Conservation (phyloP, 768 basidiomycete species). For the Collybiopsis confluens region DNA sequence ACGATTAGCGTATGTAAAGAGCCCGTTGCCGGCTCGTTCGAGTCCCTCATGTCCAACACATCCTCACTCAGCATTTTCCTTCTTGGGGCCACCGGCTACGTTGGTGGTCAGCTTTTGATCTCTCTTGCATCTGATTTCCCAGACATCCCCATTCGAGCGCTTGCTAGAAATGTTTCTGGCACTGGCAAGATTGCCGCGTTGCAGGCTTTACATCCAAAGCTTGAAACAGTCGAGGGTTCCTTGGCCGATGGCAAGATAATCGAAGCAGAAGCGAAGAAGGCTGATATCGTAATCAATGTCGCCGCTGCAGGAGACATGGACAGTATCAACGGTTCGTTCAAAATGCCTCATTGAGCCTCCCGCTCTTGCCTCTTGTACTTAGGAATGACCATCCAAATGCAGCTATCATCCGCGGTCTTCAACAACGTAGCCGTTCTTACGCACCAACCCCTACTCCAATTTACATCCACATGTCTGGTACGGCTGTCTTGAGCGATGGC, state of each 20-base stretch:
- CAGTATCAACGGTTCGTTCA: slow-evolving; percentile 26
- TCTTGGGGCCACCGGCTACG: slow-evolving; percentile 40
- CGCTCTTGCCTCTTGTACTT: not conserved
- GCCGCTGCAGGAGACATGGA: slow-evolving; percentile 35
- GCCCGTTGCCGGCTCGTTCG: too few species aligned
- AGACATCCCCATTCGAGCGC: slow-evolving; percentile 27
- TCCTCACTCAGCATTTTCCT: slow-evolving; percentile 26
- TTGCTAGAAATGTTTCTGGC: slow-evolving; percentile 31
- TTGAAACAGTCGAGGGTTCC: slow-evolving; percentile 32
- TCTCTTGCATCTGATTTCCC: slow-evolving; percentile 28
- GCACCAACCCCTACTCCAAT: slow-evolving; percentile 25
- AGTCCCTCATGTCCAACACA: too few species aligned
- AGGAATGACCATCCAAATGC: not conserved
- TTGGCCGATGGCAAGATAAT: slow-evolving; percentile 33
- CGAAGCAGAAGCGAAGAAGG: slow-evolving; percentile 28
- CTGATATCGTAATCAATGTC: slow-evolving; percentile 35
- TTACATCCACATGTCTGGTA: slow-evolving; percentile 41
- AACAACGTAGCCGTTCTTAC: not conserved
- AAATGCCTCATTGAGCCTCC: not conserved
- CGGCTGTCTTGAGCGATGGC: slow-evolving; percentile 36
- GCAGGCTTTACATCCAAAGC: slow-evolving; percentile 26
- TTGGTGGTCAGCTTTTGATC: slow-evolving; percentile 36
- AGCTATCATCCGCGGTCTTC: slow-evolving; percentile 1
- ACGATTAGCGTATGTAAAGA: too few species aligned
- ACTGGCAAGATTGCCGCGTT: slow-evolving; percentile 25